These are phyloP conservation scores for Eucalyptus rudis DNA, from an alignment of 345 rosid genomes.

Conservation along the genomic window DNA sequence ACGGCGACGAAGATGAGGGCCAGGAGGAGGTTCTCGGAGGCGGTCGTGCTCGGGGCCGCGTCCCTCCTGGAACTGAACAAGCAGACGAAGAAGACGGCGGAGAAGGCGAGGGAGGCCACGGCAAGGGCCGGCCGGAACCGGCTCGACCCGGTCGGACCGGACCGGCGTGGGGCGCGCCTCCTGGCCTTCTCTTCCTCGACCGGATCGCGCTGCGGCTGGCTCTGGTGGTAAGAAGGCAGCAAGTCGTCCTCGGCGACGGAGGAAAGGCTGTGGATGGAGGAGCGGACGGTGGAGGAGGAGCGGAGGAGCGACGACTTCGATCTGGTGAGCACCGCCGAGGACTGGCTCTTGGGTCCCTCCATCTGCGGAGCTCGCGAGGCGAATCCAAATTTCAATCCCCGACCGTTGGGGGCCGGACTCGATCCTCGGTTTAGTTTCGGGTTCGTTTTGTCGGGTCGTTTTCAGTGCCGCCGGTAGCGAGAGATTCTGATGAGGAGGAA, in stretches of 20 bases:
- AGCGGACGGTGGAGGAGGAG: slow-evolving; percentile 73
- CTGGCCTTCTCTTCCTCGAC: slow-evolving; percentile 8
- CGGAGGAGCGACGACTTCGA: slow-evolving; percentile 80
- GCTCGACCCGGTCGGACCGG: slow-evolving; percentile 25
- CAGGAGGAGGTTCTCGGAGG: slow-evolving; percentile 68
- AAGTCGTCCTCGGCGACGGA: slow-evolving; percentile 53
- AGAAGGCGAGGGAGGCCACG: slow-evolving; percentile 40
- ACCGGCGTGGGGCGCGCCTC: slow-evolving; percentile 11
- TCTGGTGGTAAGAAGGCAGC: slow-evolving; percentile 3
- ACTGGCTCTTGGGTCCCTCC: slow-evolving; percentile 55
- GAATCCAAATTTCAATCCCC: neutral
- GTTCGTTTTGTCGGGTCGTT: neutral
- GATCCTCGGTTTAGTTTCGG: neutral
- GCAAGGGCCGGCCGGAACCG: slow-evolving; percentile 45
- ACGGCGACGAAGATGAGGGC: slow-evolving; percentile 67
- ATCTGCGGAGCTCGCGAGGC: neutral
- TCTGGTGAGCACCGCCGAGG: slow-evolving; percentile 56
- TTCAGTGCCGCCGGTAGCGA: slow-evolving; percentile 27
- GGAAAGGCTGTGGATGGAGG: slow-evolving; percentile 73
- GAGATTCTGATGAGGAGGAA: slow-evolving; percentile 28
- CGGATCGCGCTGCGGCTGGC: neutral
- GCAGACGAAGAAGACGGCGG: slow-evolving; percentile 30
- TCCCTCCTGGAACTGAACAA: slow-evolving; percentile 39
- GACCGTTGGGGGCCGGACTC: neutral
- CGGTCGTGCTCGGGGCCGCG: slow-evolving; percentile 24